A percentile compares a stretch with the other conserved stretches of the same genome.
Evolutionary conservation across 768 basidiomycete species (phyloP).

Genomic region (Trametopsis cervina): DNA sequence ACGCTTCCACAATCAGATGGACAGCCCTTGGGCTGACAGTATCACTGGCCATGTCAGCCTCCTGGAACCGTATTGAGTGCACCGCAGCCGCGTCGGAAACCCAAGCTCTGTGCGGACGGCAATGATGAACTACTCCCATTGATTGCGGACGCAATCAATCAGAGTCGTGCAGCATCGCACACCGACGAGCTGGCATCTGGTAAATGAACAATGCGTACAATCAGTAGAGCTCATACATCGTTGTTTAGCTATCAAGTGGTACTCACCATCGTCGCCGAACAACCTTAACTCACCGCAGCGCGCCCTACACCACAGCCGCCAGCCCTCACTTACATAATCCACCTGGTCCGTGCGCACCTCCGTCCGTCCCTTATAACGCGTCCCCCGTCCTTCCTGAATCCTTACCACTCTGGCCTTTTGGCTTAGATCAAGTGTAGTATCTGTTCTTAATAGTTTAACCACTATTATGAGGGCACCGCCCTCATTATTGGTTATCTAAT

Average conservation of each 20-base stretch:
- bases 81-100: no score
- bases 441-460: slow-evolving; percentile 57
- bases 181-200: not conserved
- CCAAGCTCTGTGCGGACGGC: not conserved
- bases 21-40: no score
- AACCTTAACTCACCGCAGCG: no score
- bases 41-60: no score
- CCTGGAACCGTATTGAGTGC: no score
- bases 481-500: slow-evolving; percentile 2
- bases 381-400: slow-evolving; percentile 6
- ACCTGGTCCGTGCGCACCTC: not conserved
- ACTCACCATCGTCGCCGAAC: no score
- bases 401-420: slow-evolving; percentile 55
- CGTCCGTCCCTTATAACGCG: not conserved
- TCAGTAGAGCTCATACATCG: no score
- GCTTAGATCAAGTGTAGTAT: slow-evolving; percentile 78
- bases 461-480: slow-evolving; percentile 32
- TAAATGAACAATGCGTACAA: no score
- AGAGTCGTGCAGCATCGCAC: not conserved
- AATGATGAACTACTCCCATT: not conserved
- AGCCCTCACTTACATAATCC: not conserved
- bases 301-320: no score
- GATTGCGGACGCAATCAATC: not conserved
- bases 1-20: no score
- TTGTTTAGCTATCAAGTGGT: no score